phyloP scores from a whole-genome alignment of 805 yeast genomes.

The Pichia occidentalis region DNA sequence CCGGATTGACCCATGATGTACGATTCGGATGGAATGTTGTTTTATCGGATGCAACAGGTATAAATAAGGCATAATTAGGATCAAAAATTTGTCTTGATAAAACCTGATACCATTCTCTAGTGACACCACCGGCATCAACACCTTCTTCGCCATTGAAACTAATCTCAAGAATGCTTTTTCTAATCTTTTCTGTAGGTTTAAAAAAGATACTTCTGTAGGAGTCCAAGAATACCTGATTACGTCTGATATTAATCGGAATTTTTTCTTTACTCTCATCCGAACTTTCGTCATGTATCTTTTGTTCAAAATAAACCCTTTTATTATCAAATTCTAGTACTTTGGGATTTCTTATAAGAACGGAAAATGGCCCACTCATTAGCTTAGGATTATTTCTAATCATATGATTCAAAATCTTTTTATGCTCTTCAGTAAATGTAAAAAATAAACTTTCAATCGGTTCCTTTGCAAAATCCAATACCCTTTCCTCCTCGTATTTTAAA shows the following conservation, averaged over 20 bases:
- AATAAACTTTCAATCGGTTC: conserved; percentile 75
- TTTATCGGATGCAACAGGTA: conserved; percentile 86
- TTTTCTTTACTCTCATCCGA: conserved; percentile 35
- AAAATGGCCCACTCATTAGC: conserved; percentile 92
- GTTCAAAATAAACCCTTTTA: conserved; percentile 77
- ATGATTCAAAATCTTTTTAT: conserved; percentile 78
- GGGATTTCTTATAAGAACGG: conserved; percentile 82
- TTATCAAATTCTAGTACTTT: conserved; percentile 91
- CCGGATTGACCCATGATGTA: conserved; percentile 88
- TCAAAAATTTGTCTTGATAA: conserved; percentile 91
- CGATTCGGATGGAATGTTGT: conserved; percentile 95
- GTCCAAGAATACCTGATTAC: conserved; percentile 89
- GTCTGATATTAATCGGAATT: conserved; percentile 62
- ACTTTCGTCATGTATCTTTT: conserved; percentile 53
- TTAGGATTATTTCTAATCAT: conserved; percentile 90
- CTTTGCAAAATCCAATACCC: conserved; percentile 56
- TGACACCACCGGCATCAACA: conserved; percentile 96
- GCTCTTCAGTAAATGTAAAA: conserved; percentile 82
- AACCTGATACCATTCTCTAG: conserved; percentile 97
- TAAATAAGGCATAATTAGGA: conserved; percentile 87
- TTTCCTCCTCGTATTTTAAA: conserved; percentile 59
- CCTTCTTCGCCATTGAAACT: conserved; percentile 92
- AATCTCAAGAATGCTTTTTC: conserved; percentile 66
- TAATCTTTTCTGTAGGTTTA: conserved; percentile 67
- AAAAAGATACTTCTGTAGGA: conserved; percentile 79